Conservation (phyloP, 2,329 filamentous ascomycete species). For the Neophaeococcomyces aloes region DNA sequence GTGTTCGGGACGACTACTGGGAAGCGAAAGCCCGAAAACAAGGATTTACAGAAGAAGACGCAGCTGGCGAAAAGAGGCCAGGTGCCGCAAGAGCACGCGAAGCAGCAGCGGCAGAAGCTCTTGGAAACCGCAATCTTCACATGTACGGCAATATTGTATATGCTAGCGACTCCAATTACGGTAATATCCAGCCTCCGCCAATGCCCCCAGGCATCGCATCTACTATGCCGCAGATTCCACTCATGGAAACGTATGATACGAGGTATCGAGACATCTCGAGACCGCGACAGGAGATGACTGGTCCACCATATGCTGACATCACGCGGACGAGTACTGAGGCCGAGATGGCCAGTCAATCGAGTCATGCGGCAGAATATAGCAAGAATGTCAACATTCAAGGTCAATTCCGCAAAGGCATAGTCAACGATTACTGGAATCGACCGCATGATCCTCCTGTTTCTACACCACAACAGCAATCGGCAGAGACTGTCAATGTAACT, state of each 20-base stretch:
- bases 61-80: constrained; percentile 90
- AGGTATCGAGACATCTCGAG: constrained; percentile 78
- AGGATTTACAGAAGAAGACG: constrained; percentile 92
- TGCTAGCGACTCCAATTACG: constrained; percentile 58
- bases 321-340: constrained; percentile 63
- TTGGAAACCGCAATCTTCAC: constrained; percentile 41
- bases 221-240: constrained; percentile 62
- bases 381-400: constrained; percentile 72
- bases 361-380: constrained; percentile 84
- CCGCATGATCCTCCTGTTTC: constrained; percentile 65
- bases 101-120: constrained; percentile 58
- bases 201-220: constrained; percentile 62
- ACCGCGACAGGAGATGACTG: constrained; percentile 79
- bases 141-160: constrained; percentile 78
- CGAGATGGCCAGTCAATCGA: constrained; percentile 76
- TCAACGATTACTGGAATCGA: constrained; percentile 71
- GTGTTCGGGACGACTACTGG: constrained; percentile 97
- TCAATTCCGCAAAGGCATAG: constrained; percentile 64
- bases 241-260: constrained; percentile 76
- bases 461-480: constrained; percentile 30
- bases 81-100: constrained; percentile 83
- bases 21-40: constrained; percentile 94
- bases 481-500: constrained; percentile 23
- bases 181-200: constrained; percentile 56
- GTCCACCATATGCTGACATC: constrained; percentile 77